Percentiles rank a stretch among this genome's conserved stretches.
Evolutionary conservation across 805 yeast genomes (phyloP).

Genomic region (Candida insectorum): DNA sequence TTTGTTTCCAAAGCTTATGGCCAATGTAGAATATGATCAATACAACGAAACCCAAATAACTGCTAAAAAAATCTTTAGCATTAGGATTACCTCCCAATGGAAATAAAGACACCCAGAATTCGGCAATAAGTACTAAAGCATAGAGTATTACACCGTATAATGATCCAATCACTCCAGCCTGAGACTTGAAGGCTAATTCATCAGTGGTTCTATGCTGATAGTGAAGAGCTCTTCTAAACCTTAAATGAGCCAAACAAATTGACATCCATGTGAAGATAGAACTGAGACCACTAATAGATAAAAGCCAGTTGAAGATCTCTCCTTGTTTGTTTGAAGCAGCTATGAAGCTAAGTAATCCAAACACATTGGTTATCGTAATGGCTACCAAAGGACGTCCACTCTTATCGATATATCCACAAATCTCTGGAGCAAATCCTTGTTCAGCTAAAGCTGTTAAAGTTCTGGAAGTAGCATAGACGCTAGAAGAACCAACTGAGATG

Average conservation of each 20-base stretch:
- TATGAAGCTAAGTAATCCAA: constrained; percentile 58
- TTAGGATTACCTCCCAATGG: constrained; percentile 35
- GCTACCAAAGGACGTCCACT: constrained; percentile 78
- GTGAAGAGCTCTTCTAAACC: constrained; percentile 37
- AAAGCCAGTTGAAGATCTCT: constrained; percentile 37
- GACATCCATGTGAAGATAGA: constrained; percentile 41
- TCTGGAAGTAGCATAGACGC: constrained; percentile 68
- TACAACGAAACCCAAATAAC: constrained; percentile 37
- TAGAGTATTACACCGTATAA: constrained; percentile 28
- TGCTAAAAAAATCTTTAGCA: constrained; percentile 32
- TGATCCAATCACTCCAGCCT: constrained; percentile 37
- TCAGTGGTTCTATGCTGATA: constrained; percentile 32
- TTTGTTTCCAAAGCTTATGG: constrained; percentile 37
- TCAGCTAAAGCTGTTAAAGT: constrained; percentile 65
- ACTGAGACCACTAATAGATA: constrained; percentile 39
- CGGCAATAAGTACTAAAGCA: constrained; percentile 37
- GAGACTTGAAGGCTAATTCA: constrained; percentile 34
- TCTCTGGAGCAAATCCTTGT: constrained; percentile 59
- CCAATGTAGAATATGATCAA: constrained; percentile 35
- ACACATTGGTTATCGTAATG: constrained; percentile 47
- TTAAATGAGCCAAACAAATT: constrained; percentile 35
- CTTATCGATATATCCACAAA: constrained; percentile 68
- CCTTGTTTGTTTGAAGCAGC: constrained; percentile 41
- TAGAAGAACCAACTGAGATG: constrained; percentile 69
- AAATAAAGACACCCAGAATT: constrained; percentile 41